Base-by-base conservation (phyloP, 2,329 filamentous ascomycete species). In the Phialophora expanda region DNA sequence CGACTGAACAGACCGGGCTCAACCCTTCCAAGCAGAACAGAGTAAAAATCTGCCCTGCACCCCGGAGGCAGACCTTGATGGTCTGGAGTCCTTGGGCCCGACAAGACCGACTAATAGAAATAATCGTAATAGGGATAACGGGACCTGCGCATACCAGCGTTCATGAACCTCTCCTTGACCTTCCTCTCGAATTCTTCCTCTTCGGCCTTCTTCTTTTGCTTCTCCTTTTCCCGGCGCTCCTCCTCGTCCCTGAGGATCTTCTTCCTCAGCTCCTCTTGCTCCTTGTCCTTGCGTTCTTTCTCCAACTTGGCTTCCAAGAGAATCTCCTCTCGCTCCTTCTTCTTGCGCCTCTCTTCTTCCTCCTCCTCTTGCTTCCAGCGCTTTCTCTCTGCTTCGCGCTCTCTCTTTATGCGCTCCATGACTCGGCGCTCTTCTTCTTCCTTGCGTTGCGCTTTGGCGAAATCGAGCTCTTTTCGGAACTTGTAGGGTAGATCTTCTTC, bases 121-220 rank as follows among this genome's bases (percentile, higher is more conserved):
- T 32, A 24, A 59, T 55, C 61, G 56, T 20, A 22, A 44, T 56
- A n/a, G 51, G 34, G 30, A 48, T 51, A 54, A 28, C 24, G 28
- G 53, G 61, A 34, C 12, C 46, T 14, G n/a, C 48, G 61, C 68
- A 59, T 67, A 66, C 71, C 70, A 51, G 64, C 68, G 56, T 67
- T 69, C 66, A 67, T 68, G 60, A 81, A 78, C 46, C 79, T 76
- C 50, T 74, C 66, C 61, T 75, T 76, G 44, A 82, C 73, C 56
- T 78, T 75, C 46, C 78, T 74, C 34, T 74, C 66, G 56, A 78
- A 87, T 71, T 87, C 84, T 61, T 79, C 80, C 63, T 83, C 80
- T 65, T 81, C 80, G 68, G 80, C 78, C 68, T 85, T 83, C 70
- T 77, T 80, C 46, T 79, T 76, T 26, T 76, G 74, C 61, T 82